A percentile compares a stretch with the other conserved stretches of the same genome.
Conservation (phyloP, 2,329 filamentous ascomycete genomes). For the Chaetothyriales sp. region DNA sequence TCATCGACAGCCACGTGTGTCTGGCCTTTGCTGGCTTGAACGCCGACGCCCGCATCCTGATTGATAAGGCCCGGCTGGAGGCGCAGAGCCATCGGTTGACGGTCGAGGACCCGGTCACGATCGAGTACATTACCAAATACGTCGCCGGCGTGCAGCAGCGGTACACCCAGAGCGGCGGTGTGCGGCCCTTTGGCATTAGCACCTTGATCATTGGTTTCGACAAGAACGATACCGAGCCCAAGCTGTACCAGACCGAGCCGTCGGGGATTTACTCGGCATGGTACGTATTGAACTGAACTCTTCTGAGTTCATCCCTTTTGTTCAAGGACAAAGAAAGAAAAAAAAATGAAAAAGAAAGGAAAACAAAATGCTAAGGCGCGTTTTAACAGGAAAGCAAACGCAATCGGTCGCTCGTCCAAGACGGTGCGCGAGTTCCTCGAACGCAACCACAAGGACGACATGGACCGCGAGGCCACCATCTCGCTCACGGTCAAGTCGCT, state of each 20-base stretch:
- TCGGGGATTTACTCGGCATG: slow-evolving; percentile 98
- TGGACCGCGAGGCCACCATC: slow-evolving; percentile 92
- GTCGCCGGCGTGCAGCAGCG: slow-evolving; percentile 94
- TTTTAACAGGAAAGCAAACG: slow-evolving; percentile 79
- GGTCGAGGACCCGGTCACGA: slow-evolving; percentile 90
- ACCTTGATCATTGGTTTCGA: slow-evolving; percentile 98
- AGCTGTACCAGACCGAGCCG: slow-evolving; percentile 97
- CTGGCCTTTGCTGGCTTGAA: slow-evolving; percentile 95
- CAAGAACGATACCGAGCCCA: slow-evolving; percentile 71
- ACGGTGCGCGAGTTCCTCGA: slow-evolving; percentile 97
- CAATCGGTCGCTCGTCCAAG: slow-evolving; percentile 95
- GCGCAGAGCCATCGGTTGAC: slow-evolving; percentile 94
- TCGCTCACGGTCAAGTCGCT: slow-evolving; percentile 96
- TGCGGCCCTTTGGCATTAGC: slow-evolving; percentile 96
- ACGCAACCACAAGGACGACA: slow-evolving; percentile 94
- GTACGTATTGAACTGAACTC: slow-evolving; percentile 37
- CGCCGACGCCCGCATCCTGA: slow-evolving; percentile 90
- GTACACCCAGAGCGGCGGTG: slow-evolving; percentile 97
- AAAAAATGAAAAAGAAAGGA: no score
- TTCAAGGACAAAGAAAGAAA: no score
- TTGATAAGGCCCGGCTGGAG: slow-evolving; percentile 95
- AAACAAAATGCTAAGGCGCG: slow-evolving; percentile 11
- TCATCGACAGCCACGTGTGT: slow-evolving; percentile 89
- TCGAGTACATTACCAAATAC: slow-evolving; percentile 99
- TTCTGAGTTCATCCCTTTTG: slow-evolving; percentile 1